Base-by-base conservation (phyloP, 108 stramenopile genomes). In the Aurantiochytrium sp. region DNA sequence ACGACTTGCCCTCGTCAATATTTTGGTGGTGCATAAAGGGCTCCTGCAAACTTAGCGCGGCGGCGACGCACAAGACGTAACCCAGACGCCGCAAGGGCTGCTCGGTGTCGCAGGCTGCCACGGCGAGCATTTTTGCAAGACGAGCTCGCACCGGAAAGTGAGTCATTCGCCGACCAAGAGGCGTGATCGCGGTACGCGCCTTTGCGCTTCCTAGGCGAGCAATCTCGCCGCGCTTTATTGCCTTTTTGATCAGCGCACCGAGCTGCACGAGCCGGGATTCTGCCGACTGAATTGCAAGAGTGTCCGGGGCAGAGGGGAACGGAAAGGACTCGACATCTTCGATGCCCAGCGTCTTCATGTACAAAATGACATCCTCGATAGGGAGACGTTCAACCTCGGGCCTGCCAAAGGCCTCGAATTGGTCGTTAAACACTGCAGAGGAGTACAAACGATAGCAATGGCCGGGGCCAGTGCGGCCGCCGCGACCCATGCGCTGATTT, bases 391-490 rank as follows among this genome's bases (percentile, higher is more conserved):
- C 72, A 6, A 97, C 94, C 92, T 98, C 97, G 43, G 98, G 97
- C 21, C 93, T 64, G 8, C 94, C 95, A 90, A 97, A 97, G 18
- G 90, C 91, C 73, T 96, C 94, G 91, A 98, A 94, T 47, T 96
- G 94, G 5, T 97, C 94, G 57, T 95, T 91, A 91, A 96, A 99
- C 87, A 99, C 93, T 58, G 96, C 96, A 72, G 96, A 95, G 44
- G 95, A 96, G 90, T 97, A 99, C 87, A 99, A 89, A 4, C 99
- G 95, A 90, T 98, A 99, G 87, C 97, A 98, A 91, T 99, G 98
- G 4, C 99, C 99, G 4, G 98, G 97, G 10, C 97, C 96, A 19
- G 97, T 98, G 23, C 95, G 93, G 5, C 99, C 99, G 18, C 98
- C 98, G 58, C 99, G 96, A 10, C 99, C 99, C 8, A 96, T 96